Conservation (phyloP, 2,329 filamentous ascomycete species). For the Dactylellina cionopaga region DNA sequence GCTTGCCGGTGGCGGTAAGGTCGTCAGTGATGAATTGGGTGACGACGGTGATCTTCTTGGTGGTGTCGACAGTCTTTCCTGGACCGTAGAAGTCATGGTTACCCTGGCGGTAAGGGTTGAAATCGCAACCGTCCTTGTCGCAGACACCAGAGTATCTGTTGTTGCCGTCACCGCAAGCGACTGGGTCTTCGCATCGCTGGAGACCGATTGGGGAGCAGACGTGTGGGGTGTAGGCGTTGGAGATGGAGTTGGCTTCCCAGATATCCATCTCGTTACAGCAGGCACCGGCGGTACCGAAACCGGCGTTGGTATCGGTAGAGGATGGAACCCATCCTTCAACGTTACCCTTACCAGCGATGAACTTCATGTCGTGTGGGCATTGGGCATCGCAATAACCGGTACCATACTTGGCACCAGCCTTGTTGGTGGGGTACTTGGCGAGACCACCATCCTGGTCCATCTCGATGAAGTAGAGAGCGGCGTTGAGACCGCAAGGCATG, state of each 20-base stretch:
- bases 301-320: slow-evolving; percentile 67
- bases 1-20: slow-evolving; percentile 65
- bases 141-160: slow-evolving; percentile 72
- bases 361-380: slow-evolving; percentile 67
- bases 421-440: slow-evolving; percentile 65
- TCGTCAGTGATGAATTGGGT: slow-evolving; percentile 72
- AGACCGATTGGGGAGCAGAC: slow-evolving; percentile 68
- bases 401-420: slow-evolving; percentile 70
- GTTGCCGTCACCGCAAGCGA: slow-evolving; percentile 66
- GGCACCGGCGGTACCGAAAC: slow-evolving; percentile 67
- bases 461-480: slow-evolving; percentile 73
- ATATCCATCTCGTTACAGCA: slow-evolving; percentile 77
- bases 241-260: slow-evolving; percentile 76
- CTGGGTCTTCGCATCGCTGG: slow-evolving; percentile 64
- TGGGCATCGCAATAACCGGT: slow-evolving; percentile 74
- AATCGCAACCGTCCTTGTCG: slow-evolving; percentile 76
- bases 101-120: slow-evolving; percentile 75
- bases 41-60: slow-evolving; percentile 71
- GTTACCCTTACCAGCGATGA: slow-evolving; percentile 68
- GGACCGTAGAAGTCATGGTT: slow-evolving; percentile 72
- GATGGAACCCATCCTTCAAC: slow-evolving; percentile 67
- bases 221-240: slow-evolving; percentile 73
- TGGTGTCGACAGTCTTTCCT: slow-evolving; percentile 69
- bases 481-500: slow-evolving; percentile 76
- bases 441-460: slow-evolving; percentile 73